Evolutionary conservation across 2,329 filamentous ascomycete species (phyloP).

Genomic region (Dactylellina sp.): DNA sequence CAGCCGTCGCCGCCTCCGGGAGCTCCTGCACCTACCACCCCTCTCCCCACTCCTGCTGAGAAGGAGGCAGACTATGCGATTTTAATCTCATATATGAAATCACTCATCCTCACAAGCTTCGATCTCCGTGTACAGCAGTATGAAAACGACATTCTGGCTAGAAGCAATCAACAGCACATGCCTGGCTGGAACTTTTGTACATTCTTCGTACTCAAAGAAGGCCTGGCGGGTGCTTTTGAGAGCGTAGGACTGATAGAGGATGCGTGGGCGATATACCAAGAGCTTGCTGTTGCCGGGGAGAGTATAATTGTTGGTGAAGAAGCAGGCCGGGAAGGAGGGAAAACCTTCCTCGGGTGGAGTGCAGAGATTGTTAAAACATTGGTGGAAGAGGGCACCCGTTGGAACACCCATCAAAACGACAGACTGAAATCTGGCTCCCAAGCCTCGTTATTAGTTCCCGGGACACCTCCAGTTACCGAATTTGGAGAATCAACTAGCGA

Average conservation of each 20-base stretch:
- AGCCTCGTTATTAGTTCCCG: slow-evolving; percentile 69
- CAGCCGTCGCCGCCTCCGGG: slow-evolving; percentile 60
- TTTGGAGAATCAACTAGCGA: slow-evolving; percentile 19
- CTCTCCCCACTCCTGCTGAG: slow-evolving; percentile 79
- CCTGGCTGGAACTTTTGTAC: slow-evolving; percentile 99
- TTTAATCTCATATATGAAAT: slow-evolving; percentile 86
- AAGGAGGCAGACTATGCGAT: slow-evolving; percentile 85
- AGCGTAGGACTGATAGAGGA: slow-evolving; percentile 96
- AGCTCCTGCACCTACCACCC: slow-evolving; percentile 62
- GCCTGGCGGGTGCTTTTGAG: slow-evolving; percentile 91
- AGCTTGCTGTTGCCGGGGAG: slow-evolving; percentile 88
- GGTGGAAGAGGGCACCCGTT: slow-evolving; percentile 56
- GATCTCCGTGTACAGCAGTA: slow-evolving; percentile 92
- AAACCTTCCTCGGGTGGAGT: slow-evolving; percentile 59
- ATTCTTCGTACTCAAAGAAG: slow-evolving; percentile 97
- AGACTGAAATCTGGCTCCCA: slow-evolving; percentile 51
- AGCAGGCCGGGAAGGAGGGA: slow-evolving; percentile 68
- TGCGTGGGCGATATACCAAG: slow-evolving; percentile 92
- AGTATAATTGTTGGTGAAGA: slow-evolving; percentile 77
- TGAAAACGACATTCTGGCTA: slow-evolving; percentile 96
- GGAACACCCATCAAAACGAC: slow-evolving; percentile 62
- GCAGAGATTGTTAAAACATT: slow-evolving; percentile 59
- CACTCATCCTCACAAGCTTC: slow-evolving; percentile 86
- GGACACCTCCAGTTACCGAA: slow-evolving; percentile 60
- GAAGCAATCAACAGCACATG: slow-evolving; percentile 84